Evolutionary conservation across 2,329 filamentous ascomycete species (phyloP).

Genomic region (Pseudogymnoascus sp.): DNA sequence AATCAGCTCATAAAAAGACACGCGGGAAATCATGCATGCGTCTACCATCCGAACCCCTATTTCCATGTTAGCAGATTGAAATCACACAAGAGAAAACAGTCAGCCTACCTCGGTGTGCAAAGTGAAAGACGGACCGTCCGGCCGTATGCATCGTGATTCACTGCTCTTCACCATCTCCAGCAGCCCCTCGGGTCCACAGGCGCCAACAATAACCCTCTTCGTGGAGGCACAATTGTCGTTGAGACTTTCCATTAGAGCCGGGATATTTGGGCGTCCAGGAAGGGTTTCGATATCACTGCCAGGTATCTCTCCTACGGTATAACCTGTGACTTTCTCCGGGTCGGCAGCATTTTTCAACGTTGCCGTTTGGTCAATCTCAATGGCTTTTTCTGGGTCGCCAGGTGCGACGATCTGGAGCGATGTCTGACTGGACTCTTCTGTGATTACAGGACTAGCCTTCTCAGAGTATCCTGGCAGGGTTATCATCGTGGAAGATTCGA

Average conservation of each 20-base stretch:
- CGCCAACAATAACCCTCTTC: slow-evolving; percentile 39
- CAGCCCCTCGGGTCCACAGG: slow-evolving; percentile 41
- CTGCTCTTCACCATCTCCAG: slow-evolving; percentile 40
- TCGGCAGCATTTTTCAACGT: background rate
- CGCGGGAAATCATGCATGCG: background rate
- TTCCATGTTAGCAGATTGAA: background rate
- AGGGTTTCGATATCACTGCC: slow-evolving; percentile 11
- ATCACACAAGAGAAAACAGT: background rate
- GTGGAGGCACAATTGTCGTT: slow-evolving; percentile 29
- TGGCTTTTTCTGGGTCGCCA: background rate
- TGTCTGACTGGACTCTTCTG: background rate
- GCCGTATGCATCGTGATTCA: slow-evolving; percentile 37
- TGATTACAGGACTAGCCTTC: background rate
- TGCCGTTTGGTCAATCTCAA: background rate
- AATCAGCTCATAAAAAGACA: background rate
- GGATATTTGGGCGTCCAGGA: slow-evolving; percentile 37
- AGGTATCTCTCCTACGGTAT: slow-evolving; percentile 11
- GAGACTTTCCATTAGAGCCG: slow-evolving; percentile 32
- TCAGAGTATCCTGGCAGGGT: background rate
- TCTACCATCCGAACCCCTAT: slow-evolving; percentile 3
- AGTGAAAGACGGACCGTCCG: slow-evolving; percentile 42
- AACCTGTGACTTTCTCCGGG: background rate
- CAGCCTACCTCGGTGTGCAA: slow-evolving; percentile 38
- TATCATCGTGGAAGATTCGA: background rate
- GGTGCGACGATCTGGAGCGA: background rate